Conservation (phyloP, 169 alveolate genomes). For the Plasmodium knowlesi region DNA sequence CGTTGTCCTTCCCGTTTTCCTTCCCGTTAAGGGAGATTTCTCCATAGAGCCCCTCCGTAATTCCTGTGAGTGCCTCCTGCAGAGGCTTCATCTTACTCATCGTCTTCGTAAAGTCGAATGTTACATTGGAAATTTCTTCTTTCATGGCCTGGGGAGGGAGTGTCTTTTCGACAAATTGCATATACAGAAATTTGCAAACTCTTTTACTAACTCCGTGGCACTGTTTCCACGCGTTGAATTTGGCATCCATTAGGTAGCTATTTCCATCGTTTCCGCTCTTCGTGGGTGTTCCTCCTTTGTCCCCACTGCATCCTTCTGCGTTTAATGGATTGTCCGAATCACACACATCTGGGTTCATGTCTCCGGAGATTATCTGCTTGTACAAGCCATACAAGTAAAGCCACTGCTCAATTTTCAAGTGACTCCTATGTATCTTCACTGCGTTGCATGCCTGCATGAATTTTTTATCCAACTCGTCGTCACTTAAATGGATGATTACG, state of each 20-base stretch:
- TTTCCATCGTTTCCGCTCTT: neutral
- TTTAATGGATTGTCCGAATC: neutral
- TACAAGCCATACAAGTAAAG: slow-evolving; percentile 38
- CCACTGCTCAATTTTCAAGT: slow-evolving; percentile 44
- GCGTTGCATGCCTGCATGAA: slow-evolving; percentile 21
- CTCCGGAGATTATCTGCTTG: slow-evolving; percentile 17
- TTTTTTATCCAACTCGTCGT: slow-evolving; percentile 48
- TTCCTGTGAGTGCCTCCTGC: neutral
- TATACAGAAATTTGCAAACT: slow-evolving; percentile 39
- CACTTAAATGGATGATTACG: slow-evolving; percentile 9
- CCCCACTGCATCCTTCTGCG: neutral
- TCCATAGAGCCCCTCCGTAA: neutral
- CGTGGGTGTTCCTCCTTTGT: neutral
- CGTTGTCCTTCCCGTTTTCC: neutral
- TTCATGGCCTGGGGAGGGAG: slow-evolving; percentile 41
- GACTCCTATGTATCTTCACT: slow-evolving; percentile 12
- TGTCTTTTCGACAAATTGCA: slow-evolving; percentile 23
- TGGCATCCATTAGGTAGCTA: neutral
- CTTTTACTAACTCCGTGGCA: slow-evolving; percentile 20
- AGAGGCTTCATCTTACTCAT: slow-evolving; percentile 62
- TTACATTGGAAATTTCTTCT: neutral
- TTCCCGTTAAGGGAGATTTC: neutral
- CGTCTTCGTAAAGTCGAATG: slow-evolving; percentile 7
- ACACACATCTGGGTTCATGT: neutral
- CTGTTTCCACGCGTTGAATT: slow-evolving; percentile 41